These are phyloP conservation scores for Geotrichum bryndzae DNA, from an alignment of 1,139 yeast species.

Conservation along the genomic window DNA sequence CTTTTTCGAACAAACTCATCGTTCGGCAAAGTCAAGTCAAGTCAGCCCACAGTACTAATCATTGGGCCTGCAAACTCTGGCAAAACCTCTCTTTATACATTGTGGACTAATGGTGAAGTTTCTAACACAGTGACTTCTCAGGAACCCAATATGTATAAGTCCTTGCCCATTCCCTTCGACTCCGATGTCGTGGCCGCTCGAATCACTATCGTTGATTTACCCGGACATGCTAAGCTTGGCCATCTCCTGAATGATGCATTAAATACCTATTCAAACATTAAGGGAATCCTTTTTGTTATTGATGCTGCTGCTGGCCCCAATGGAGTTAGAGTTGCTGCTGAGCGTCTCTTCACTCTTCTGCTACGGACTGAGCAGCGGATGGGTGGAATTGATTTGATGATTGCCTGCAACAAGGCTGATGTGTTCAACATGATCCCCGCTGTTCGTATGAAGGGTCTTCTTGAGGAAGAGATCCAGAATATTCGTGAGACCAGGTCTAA, in stretches of 20 bases:
- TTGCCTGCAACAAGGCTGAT: conserved; percentile 81
- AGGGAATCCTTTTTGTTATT: conserved; percentile 68
- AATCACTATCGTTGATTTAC: conserved; percentile 63
- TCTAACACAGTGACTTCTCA: conserved; percentile 44
- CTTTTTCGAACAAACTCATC: conserved; percentile 6
- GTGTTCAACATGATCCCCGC: conserved; percentile 76
- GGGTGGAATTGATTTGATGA: conserved; percentile 58
- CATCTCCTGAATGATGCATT: conserved; percentile 20
- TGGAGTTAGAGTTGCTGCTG: conserved; percentile 32
- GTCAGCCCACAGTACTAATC: conserved; percentile 56
- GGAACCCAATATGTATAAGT: conserved; percentile 38
- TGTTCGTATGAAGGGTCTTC: conserved; percentile 47
- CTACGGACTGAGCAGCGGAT: conserved; percentile 30
- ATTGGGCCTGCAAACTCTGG: conserved; percentile 72
- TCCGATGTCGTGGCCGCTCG: conserved; percentile 25
- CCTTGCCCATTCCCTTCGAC: conserved; percentile 37
- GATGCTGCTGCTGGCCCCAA: conserved; percentile 36
- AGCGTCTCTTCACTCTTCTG: conserved; percentile 30
- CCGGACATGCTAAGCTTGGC: conserved; percentile 71
- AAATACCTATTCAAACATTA: conserved; percentile 30
- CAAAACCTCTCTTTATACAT: conserved; percentile 59
- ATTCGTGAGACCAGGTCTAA: conserved; percentile 45
- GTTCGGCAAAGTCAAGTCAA: conserved; percentile 12
- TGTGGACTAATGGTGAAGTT: conserved; percentile 27
- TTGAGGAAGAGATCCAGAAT: conserved; percentile 61